Evolutionary conservation across 2,329 filamentous ascomycete species (phyloP).

Genomic region (Botrytis fragariae): DNA sequence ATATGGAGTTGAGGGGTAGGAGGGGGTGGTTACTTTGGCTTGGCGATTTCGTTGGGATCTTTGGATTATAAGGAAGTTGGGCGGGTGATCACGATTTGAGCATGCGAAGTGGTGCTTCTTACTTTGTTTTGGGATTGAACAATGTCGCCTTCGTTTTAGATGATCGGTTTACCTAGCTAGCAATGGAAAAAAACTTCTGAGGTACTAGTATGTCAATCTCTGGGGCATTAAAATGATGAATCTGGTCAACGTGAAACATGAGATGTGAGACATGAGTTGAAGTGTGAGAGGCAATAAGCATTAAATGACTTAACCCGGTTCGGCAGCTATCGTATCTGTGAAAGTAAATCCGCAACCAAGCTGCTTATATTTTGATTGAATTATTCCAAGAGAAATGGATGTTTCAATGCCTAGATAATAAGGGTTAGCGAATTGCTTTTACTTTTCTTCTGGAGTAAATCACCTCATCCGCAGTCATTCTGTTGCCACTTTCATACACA

Average conservation of each 20-base stretch:
- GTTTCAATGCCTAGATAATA: conserved; percentile 13
- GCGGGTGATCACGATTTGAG: not conserved
- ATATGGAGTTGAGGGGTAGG: not conserved
- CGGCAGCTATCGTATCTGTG: not conserved
- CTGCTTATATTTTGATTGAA: not conserved
- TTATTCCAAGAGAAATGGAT: conserved; percentile 5
- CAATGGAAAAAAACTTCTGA: not conserved
- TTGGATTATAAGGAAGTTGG: no score
- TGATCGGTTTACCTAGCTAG: not conserved
- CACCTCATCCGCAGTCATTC: conserved; percentile 66
- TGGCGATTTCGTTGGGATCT: not conserved
- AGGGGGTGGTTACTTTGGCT: not conserved
- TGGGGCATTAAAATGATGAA: not conserved
- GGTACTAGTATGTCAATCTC: not conserved
- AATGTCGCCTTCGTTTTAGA: not conserved
- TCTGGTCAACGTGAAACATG: not conserved
- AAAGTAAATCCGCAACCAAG: not conserved
- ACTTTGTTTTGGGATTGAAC: not conserved
- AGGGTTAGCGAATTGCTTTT: not conserved
- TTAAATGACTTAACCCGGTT: not conserved
- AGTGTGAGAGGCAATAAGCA: not conserved
- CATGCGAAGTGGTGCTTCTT: not conserved
- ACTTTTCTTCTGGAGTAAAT: not conserved
- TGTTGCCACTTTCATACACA: conserved; percentile 64
- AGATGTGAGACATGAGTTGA: not conserved